Base-by-base conservation (phyloP, 331 rosid genomes). In the Spiraea crenata region DNA sequence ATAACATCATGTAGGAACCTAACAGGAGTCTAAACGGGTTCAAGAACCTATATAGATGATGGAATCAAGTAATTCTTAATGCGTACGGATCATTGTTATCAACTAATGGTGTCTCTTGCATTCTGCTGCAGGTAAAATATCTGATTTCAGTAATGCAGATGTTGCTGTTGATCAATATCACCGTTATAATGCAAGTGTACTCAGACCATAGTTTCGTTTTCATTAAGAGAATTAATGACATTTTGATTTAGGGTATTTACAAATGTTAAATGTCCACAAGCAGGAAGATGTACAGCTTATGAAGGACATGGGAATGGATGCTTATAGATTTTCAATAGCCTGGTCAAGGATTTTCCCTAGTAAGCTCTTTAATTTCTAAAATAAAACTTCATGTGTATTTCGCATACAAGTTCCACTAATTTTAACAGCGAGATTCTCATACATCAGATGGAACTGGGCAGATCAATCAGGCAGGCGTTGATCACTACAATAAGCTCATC, bases 341-440 rank as follows among this genome's bases (percentile, higher is more conserved):
- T 95, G 98, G 98, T 48, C 98, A 71, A 87, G 98, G 35, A 89
- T 95, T 75, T 91, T 79, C 44, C 98, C 96, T 4, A 73, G 99
- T 95, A 87, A 82, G 84, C 76, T 57, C 41, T 14, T 31, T 19
- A 17, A n/a, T n/a, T n/a, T n/a, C n/a, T n/a, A n/a, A n/a, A n/a
- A n/a, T 1, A 15, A 14, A 5, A 35, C 46, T 4, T 55, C 8
- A 35, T 40, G 2, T 25, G 39, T 55, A 1, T 9, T 25, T 25
- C 17, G 9, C 55, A 56, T 55, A 15, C 56, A 16, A 57, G 37
- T 44, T 49, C 20, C 17, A 16, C 35, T 4, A 34, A 4, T 41
- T n/a, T 41, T 11, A 69, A 38, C n/a, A 0, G 34, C 3, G 55
- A 65, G 35, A 4, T n/a, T 74, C 57, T 56, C 45, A 51, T 68